A percentile compares a stretch with the other conserved stretches of the same genome.
These are phyloP conservation scores for Ogataea hybrid DNA, from an alignment of 1,139 yeast species.

Conservation along the genomic window DNA sequence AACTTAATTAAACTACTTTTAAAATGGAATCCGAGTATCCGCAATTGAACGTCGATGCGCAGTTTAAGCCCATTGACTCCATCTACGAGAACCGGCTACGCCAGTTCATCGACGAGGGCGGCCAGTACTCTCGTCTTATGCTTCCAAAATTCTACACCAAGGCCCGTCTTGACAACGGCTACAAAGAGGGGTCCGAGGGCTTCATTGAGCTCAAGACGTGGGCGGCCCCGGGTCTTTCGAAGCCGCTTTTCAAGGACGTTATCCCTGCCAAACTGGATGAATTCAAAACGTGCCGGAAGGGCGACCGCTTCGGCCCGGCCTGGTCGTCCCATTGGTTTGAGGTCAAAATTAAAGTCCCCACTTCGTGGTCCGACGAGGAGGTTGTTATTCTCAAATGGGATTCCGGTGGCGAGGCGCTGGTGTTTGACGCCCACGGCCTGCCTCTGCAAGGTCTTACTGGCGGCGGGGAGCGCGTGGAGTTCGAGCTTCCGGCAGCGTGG, in stretches of 20 bases:
- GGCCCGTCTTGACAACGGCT: slow-evolving; percentile 45
- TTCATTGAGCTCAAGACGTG: slow-evolving; percentile 53
- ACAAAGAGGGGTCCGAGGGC: slow-evolving; percentile 30
- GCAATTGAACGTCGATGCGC: slow-evolving; percentile 59
- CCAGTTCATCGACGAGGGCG: slow-evolving; percentile 72
- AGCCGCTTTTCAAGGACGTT: slow-evolving; percentile 78
- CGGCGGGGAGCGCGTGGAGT: slow-evolving; percentile 74
- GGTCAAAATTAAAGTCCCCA: slow-evolving; percentile 60
- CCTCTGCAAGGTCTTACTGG: slow-evolving; percentile 88
- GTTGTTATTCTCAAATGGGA: slow-evolving; percentile 81
- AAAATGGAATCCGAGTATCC: slow-evolving; percentile 30
- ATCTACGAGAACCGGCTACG: slow-evolving; percentile 77
- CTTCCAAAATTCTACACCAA: slow-evolving; percentile 80
- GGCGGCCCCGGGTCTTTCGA: slow-evolving; percentile 64
- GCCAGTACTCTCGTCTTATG: slow-evolving; percentile 67
- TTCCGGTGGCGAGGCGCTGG: slow-evolving; percentile 79
- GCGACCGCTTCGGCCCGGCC: slow-evolving; percentile 86
- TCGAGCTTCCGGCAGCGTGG: slow-evolving; percentile 61
- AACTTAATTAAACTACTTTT: background rate
- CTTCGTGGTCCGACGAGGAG: slow-evolving; percentile 50
- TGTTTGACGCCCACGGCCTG: slow-evolving; percentile 62
- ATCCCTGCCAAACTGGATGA: slow-evolving; percentile 44
- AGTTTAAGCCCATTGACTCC: slow-evolving; percentile 77
- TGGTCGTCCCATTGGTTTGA: slow-evolving; percentile 98
- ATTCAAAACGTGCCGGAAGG: slow-evolving; percentile 63